A percentile compares a stretch with the other conserved stretches of the same genome.
These are phyloP conservation scores for Rhododendron griersonianum DNA, from an alignment of 148 eudicot genomes.

Conservation along the genomic window DNA sequence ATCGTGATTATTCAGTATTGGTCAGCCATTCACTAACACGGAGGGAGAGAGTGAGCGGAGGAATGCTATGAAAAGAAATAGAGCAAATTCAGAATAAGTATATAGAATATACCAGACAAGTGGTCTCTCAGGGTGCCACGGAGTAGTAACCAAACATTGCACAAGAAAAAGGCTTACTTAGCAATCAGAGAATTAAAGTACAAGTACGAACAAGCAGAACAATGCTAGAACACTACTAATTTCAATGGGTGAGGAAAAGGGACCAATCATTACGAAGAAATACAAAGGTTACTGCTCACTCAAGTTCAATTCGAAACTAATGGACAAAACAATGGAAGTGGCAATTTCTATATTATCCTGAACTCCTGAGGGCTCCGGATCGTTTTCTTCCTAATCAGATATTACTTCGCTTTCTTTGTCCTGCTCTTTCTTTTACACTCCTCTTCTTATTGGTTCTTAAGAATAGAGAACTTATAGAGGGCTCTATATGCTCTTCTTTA, in stretches of 20 bases:
- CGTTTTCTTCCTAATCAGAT: background rate
- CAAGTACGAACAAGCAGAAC: background rate
- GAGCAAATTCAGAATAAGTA: background rate
- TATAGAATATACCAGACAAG: slow-evolving; percentile 54
- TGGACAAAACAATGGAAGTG: background rate
- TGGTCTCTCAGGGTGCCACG: slow-evolving; percentile 67
- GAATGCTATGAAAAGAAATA: background rate
- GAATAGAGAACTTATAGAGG: background rate
- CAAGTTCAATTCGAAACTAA: background rate
- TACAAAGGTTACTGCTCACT: background rate
- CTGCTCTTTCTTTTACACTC: background rate
- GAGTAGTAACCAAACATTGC: background rate
- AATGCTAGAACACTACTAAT: background rate
- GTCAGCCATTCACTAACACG: background rate
- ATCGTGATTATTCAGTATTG: background rate
- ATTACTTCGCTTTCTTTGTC: background rate
- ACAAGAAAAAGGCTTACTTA: background rate
- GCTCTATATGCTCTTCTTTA: background rate
- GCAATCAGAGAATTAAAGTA: background rate
- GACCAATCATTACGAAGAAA: background rate
- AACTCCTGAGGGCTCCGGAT: background rate
- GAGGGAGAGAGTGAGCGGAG: background rate
- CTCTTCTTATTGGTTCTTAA: background rate
- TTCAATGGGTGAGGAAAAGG: background rate
- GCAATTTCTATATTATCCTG: background rate